Percentiles rank a stretch among this genome's conserved stretches.
phyloP scores from a whole-genome alignment of 345 rosid genomes.

The Crucihimalaya himalaica region DNA sequence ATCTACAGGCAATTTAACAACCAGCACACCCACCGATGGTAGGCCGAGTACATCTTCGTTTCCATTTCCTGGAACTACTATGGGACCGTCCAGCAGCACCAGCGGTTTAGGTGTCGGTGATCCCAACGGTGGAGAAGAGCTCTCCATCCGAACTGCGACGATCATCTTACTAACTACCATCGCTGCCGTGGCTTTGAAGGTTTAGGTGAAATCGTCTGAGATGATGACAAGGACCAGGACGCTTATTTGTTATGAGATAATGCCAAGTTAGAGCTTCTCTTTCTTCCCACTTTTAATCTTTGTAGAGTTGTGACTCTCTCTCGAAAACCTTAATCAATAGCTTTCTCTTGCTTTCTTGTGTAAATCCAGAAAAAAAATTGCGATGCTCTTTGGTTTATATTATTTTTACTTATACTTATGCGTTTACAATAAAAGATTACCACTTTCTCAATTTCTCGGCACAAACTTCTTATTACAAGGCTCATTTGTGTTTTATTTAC shows the following conservation, averaged over 20 bases:
- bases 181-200: constrained; percentile 10
- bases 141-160: constrained; percentile 14
- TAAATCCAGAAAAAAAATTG: constrained; percentile 5
- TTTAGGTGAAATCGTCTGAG: constrained; percentile 24
- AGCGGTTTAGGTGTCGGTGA: constrained; percentile 28
- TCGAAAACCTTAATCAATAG: not conserved
- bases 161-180: constrained; percentile 21
- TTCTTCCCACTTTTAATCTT: constrained; percentile 1
- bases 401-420: not conserved
- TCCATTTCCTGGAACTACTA: constrained; percentile 29
- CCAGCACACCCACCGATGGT: not conserved
- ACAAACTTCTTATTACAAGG: too few species aligned
- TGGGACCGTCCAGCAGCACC: constrained; percentile 40
- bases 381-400: not conserved
- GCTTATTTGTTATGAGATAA: not conserved
- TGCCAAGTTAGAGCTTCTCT: constrained; percentile 6
- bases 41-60: constrained; percentile 21
- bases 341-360: constrained; percentile 20
- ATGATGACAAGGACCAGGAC: not conserved
- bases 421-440: too few species aligned
- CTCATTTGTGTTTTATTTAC: too few species aligned
- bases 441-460: too few species aligned
- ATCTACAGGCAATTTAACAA: constrained; percentile 14
- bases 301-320: constrained; percentile 14
- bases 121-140: constrained; percentile 34